Evolutionary conservation across 1,284 basidiomycete genomes (phyloP).

Genomic region (Microbotryum silenes-acaulis): DNA sequence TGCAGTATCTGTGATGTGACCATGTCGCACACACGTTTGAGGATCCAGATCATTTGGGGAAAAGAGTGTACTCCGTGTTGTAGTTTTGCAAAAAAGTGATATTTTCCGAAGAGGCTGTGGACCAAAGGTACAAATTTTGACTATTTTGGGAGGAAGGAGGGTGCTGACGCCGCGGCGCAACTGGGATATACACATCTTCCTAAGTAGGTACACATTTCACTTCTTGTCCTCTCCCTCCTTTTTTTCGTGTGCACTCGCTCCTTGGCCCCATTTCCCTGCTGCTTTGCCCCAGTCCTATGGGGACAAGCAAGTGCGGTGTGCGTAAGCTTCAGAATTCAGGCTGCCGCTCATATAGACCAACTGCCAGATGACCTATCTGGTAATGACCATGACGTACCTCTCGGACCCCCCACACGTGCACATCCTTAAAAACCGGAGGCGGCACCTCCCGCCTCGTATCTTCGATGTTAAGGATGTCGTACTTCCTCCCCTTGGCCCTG

Average conservation of each 20-base stretch:
- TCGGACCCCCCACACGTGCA: slow-evolving; percentile 26
- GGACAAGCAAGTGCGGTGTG: slow-evolving; percentile 8
- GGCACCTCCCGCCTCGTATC: not conserved
- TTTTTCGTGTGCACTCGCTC: slow-evolving; percentile 35
- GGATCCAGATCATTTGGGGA: no score
- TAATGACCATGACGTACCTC: slow-evolving; percentile 44
- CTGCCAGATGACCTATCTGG: not conserved
- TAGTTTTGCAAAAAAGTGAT: no score
- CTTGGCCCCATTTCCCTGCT: slow-evolving; percentile 46
- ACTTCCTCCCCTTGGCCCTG: slow-evolving; percentile 7
- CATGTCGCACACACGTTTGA: not conserved
- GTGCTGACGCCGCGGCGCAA: no score
- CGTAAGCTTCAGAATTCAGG: not conserved
- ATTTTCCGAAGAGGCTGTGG: no score
- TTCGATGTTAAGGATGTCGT: not conserved
- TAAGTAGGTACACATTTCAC: not conserved
- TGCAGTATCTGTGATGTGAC: slow-evolving; percentile 13
- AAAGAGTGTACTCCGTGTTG: no score
- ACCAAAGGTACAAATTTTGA: no score
- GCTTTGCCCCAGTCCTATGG: slow-evolving; percentile 48
- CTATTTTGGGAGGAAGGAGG: no score
- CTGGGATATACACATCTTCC: not conserved
- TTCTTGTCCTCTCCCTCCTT: not conserved
- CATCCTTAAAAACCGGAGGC: slow-evolving; percentile 7
- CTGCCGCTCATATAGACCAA: not conserved